These are phyloP conservation scores for Manihot esculenta DNA, from an alignment of 441 rosid species.

Conservation along the genomic window DNA sequence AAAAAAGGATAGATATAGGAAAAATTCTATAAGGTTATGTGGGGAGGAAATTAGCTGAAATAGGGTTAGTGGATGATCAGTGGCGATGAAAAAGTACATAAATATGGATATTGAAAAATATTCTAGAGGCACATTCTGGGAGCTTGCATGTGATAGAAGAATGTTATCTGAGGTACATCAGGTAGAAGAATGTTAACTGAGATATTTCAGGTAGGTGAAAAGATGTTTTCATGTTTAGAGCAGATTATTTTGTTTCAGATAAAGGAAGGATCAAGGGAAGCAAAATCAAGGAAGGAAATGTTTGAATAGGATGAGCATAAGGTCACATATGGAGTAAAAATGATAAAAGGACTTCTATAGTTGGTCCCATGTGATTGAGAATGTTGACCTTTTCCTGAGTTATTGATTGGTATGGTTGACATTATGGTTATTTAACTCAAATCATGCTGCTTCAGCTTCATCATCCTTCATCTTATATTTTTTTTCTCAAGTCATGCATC, in stretches of 20 bases:
- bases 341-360: neutral
- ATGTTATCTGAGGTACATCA: no score
- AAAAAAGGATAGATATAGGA: neutral
- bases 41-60: neutral
- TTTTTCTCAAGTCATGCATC: neutral
- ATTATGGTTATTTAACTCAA: no score
- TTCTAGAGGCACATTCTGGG: neutral
- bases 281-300: neutral
- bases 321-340: neutral
- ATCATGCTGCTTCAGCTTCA: neutral
- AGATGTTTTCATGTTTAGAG: neutral
- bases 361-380: neutral
- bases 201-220: neutral
- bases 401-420: neutral
- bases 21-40: neutral
- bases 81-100: neutral
- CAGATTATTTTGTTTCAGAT: neutral
- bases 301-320: neutral
- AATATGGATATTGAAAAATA: neutral
- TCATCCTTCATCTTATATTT: neutral
- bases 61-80: neutral
- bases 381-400: neutral
- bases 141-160: neutral
- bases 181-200: no score
- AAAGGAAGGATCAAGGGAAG: slow-evolving; percentile 1